Base-by-base conservation (phyloP, 169 alveolate species). In the Amoebophrya sp. region DNA sequence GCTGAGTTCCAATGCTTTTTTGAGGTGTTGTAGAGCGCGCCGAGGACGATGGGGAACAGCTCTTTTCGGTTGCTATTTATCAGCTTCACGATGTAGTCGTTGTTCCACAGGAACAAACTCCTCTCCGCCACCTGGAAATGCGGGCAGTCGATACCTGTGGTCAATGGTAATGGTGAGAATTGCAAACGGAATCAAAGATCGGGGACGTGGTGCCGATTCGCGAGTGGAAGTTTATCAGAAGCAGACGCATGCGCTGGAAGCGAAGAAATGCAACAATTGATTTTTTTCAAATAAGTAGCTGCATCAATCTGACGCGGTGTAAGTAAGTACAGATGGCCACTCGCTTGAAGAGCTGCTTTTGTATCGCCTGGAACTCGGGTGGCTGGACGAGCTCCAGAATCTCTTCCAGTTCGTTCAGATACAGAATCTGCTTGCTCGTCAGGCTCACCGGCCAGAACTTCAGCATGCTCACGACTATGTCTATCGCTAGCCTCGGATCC, bases 381-480 rank as follows among this genome's bases (percentile, higher is more conserved):
- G 91, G 89, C 91, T 91, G 89, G 0, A 90, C 88, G 34, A 91
- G 48, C 89, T 92, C 92, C 89, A 92, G 29, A 2, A 97, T 99
- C 93, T 97, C 99, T 93, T 97, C 98, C 89, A 98, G 94, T 93
- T 98, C 99, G 92, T 96, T 95, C 91, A 98, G 95, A 94, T 97
- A 98, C 70, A 97, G 95, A 4, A 97, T 96, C 95, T 98, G 99
- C 92, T 97, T 98, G 41, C 97, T 96, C 58, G 99, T 96, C 94
- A 97, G 97, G 29, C 98, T 98, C 90, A 97, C 96, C 29, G 99
- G 99, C 99, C 99, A 98, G 95, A 95, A 98, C 93, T 97, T 96
- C 40, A 98, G 95, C 34, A 98, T 93, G 45, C 98, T 98, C 92
- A 97, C 95, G 23, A 98, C 94, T 40, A 98, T 97, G 69, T 97